Conservation (phyloP, 495 filamentous ascomycete species). For the Beverwykella pulmonaria region DNA sequence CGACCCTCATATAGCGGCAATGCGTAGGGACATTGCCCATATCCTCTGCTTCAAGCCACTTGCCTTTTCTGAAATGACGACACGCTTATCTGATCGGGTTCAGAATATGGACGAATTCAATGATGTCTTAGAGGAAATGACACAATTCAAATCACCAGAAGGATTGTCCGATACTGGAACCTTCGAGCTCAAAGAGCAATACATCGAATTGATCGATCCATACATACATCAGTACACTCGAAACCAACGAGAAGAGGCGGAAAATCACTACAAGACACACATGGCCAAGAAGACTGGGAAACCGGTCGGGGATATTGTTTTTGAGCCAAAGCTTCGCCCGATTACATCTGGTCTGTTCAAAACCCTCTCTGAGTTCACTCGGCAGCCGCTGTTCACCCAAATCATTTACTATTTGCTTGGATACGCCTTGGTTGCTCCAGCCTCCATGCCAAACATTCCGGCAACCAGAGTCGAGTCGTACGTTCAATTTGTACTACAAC, state of each 20-base stretch:
- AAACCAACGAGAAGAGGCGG: constrained; percentile 95
- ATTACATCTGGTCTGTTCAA: constrained; percentile 77
- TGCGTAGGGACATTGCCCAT: constrained; percentile 88
- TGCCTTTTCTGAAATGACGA: constrained; percentile 85
- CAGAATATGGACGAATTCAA: constrained; percentile 79
- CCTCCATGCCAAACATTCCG: constrained; percentile 68
- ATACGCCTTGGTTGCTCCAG: constrained; percentile 58
- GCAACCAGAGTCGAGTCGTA: constrained; percentile 84
- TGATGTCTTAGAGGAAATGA: constrained; percentile 83
- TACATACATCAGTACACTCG: constrained; percentile 94
- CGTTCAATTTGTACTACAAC: constrained; percentile 85
- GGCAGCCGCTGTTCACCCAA: constrained; percentile 83
- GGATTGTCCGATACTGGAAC: constrained; percentile 89
- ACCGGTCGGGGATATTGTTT: constrained; percentile 81
- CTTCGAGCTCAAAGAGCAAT: constrained; percentile 87
- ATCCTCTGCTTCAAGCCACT: constrained; percentile 94
- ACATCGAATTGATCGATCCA: constrained; percentile 83
- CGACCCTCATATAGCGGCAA: constrained; percentile 65
- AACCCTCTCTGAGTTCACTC: constrained; percentile 73
- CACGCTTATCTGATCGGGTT: constrained; percentile 80
- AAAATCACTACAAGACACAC: constrained; percentile 81
- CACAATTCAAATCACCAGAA: constrained; percentile 84
- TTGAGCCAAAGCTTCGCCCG: constrained; percentile 81
- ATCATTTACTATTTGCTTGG: constrained; percentile 85
- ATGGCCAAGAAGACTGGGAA: constrained; percentile 87